Evolutionary conservation across 78 protist genomes (phyloP).

Genomic region (Dictyostelium capitatum): DNA sequence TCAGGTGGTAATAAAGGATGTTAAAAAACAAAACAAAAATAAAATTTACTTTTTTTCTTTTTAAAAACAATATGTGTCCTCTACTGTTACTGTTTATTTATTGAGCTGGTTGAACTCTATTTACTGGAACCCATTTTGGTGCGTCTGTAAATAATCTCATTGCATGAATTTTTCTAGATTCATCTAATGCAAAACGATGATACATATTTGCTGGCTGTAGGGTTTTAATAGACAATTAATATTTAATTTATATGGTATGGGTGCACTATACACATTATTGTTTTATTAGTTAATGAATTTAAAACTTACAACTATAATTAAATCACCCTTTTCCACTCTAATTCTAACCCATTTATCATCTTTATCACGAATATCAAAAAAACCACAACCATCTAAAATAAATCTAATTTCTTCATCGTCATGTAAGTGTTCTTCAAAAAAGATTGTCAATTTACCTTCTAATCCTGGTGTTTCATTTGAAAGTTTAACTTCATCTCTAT

Average conservation of each 20-base stretch:
- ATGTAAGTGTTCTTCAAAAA: slow-evolving; percentile 94
- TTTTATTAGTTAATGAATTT: too few relatives aligned
- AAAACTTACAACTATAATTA: slow-evolving; percentile 85
- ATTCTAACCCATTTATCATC: slow-evolving; percentile 93
- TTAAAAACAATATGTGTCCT: too few relatives aligned
- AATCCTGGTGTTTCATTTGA: slow-evolving; percentile 77
- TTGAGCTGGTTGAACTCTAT: not conserved
- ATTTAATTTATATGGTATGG: too few relatives aligned
- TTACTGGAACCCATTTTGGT: slow-evolving; percentile 45
- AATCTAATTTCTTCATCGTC: slow-evolving; percentile 95
- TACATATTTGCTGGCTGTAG: slow-evolving; percentile 92
- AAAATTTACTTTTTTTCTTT: too few relatives aligned
- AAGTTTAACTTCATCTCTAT: slow-evolving; percentile 82
- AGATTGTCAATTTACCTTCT: slow-evolving; percentile 85
- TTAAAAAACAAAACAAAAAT: not conserved
- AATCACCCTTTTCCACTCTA: slow-evolving; percentile 81
- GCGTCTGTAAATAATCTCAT: slow-evolving; percentile 82
- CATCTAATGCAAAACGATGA: slow-evolving; percentile 92
- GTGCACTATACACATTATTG: not conserved
- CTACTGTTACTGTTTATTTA: too few relatives aligned
- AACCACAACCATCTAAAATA: slow-evolving; percentile 92
- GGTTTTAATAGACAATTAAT: not conserved
- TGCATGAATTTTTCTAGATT: slow-evolving; percentile 65
- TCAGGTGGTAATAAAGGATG: not conserved
- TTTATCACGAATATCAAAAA: slow-evolving; percentile 92